These are phyloP conservation scores for Cyberlindnera sargentensis DNA, from an alignment of 805 yeast species.

Conservation along the genomic window DNA sequence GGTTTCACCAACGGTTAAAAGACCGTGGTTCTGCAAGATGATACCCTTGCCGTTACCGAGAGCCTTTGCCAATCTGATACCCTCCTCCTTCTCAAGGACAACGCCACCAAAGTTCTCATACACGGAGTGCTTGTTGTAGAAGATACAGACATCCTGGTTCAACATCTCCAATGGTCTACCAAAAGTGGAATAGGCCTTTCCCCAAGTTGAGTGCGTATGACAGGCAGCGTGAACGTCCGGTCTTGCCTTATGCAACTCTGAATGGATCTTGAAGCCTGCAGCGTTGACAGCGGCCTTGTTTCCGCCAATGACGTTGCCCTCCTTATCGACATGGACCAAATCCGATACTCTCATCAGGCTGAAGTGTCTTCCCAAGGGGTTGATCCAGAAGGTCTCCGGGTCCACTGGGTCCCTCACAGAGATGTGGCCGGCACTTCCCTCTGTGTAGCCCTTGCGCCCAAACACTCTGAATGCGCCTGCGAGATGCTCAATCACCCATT, in stretches of 20 bases:
- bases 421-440: slow-evolving; percentile 83
- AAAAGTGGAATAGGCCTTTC: slow-evolving; percentile 59
- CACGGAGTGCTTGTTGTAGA: slow-evolving; percentile 61
- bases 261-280: slow-evolving; percentile 67
- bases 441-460: slow-evolving; percentile 69
- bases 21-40: slow-evolving; percentile 67
- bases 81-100: slow-evolving; percentile 61
- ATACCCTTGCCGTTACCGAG: slow-evolving; percentile 48
- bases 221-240: slow-evolving; percentile 70
- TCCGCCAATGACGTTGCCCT: slow-evolving; percentile 56
- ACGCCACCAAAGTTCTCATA: slow-evolving; percentile 73
- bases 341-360: slow-evolving; percentile 51
- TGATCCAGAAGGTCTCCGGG: slow-evolving; percentile 81
- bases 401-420: slow-evolving; percentile 79
- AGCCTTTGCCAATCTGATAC: slow-evolving; percentile 51
- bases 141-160: slow-evolving; percentile 68
- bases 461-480: slow-evolving; percentile 82
- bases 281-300: slow-evolving; percentile 52
- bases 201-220: slow-evolving; percentile 60
- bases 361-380: slow-evolving; percentile 80
- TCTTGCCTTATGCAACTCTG: slow-evolving; percentile 58
- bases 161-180: slow-evolving; percentile 69
- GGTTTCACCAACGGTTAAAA: slow-evolving; percentile 61
- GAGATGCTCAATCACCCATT: slow-evolving; percentile 61
- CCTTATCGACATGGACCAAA: slow-evolving; percentile 55